Evolutionary conservation across 768 basidiomycete genomes (phyloP), one percentile per base, ranked within the genome.

Genomic region (Phylloporus sp.): DNA sequence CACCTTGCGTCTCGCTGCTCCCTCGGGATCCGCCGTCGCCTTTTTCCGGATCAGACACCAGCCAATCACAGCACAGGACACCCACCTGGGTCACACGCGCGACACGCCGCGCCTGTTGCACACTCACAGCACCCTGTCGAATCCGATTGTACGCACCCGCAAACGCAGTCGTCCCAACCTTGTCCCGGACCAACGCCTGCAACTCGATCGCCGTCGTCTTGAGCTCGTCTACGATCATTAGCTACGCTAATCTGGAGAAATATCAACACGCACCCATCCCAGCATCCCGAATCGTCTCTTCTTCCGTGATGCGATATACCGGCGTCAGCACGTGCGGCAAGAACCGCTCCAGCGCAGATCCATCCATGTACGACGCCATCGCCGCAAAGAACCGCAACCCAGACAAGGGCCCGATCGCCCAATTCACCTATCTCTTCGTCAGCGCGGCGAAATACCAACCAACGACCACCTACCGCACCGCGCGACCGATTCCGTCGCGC

Each of bases 331-430:
- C 84, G 59, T 96, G 92, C 3, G 83, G 75, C 24, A 95, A 71
- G 69, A 86, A 95, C 21, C 67, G 71, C 54, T 87, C 80, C 0
- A 90, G 70, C 15, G 71, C 67, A 0, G 60, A 50, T 0, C 72
- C 61, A 0, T 84, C 79, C 75, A 98, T 80, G 57, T 79, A 68
- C 3, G 85, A 80, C 3, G 80, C 69, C 82, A 96, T 91, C 0
- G 92, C 94, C 0, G 93, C 96, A 57, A 98, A 96, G 86, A 92
- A 96, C 14, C 89, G 84, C 36, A 99, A 64, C 33, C 86, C 79
- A 0, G 90, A 80, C 2, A 85, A 66, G 0, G 92, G 87, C 48
- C 91, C 87, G 23, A 86, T 78, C 5, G 81, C 73, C 92, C 95
- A 98, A 59, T 84, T 85, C 1, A 72, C 68, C 90, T 96, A 38